Conservation (phyloP, 148 eudicot genomes). For the Rhododendron ovatum region DNA sequence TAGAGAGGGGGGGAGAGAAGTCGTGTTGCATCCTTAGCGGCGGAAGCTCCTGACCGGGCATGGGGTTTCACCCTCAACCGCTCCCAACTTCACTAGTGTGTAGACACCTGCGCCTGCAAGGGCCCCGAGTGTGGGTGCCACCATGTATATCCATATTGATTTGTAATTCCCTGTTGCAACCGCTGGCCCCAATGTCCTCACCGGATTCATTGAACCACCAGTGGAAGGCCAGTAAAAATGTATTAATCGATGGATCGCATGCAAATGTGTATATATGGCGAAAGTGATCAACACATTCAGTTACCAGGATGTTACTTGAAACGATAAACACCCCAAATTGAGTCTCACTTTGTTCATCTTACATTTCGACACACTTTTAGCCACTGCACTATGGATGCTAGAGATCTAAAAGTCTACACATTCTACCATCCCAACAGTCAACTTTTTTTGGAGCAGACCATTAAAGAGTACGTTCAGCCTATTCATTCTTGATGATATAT, state of each 20-base stretch:
- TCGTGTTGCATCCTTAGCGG: constrained; percentile 29
- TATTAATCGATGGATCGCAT: too few species aligned
- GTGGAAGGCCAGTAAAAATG: constrained; percentile 60
- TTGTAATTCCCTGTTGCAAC: constrained; percentile 91
- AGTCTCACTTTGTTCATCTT: too few species aligned
- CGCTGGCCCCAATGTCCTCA: constrained; percentile 88
- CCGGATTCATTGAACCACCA: constrained; percentile 96
- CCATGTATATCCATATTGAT: constrained; percentile 72
- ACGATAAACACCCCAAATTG: too few species aligned
- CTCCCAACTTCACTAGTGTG: constrained; percentile 70
- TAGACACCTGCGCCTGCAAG: constrained; percentile 75
- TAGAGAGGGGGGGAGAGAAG: too few species aligned
- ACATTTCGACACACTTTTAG: too few species aligned
- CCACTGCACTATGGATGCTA: too few species aligned
- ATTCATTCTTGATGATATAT: too few species aligned
- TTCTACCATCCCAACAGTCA: too few species aligned
- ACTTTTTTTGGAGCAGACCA: too few species aligned
- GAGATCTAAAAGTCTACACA: too few species aligned
- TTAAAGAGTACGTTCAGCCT: too few species aligned
- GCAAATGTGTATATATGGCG: not conserved
- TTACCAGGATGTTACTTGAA: not conserved
- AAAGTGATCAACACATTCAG: not conserved
- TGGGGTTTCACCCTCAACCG: constrained; percentile 55
- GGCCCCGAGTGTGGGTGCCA: constrained; percentile 89
- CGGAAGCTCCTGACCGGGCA: constrained; percentile 81